Evolutionary conservation across 1,284 basidiomycete species (phyloP).

Genomic region (Psilocybe mexicana): DNA sequence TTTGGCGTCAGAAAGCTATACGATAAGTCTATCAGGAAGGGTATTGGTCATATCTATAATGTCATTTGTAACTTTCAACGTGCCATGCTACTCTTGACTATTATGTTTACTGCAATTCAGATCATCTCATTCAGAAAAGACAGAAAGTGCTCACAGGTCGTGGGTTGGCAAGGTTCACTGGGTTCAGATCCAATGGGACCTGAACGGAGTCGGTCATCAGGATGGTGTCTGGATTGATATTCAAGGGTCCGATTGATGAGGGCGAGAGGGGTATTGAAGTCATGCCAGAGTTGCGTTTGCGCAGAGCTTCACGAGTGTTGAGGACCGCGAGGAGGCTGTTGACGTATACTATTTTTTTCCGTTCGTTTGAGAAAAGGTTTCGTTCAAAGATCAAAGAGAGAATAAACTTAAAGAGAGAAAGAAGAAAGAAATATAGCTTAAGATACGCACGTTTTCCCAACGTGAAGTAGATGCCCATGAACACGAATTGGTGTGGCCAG

Average conservation of each 20-base stretch:
- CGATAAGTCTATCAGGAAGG: no score
- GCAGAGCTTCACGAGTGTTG: slow-evolving; percentile 36
- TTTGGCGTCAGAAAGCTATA: no score
- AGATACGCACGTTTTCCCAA: slow-evolving; percentile 35
- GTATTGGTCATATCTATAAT: no score
- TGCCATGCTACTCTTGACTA: slow-evolving; percentile 8
- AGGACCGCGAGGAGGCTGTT: slow-evolving; percentile 41
- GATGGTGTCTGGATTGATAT: slow-evolving; percentile 10
- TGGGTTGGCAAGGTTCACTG: slow-evolving; percentile 6
- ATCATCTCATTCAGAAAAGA: neutral
- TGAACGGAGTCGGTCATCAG: neutral
- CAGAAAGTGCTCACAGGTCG: neutral
- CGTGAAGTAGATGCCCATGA: slow-evolving; percentile 39
- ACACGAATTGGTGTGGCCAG: slow-evolving; percentile 40
- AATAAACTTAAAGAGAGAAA: neutral
- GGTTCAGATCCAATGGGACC: no score
- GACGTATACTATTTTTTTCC: slow-evolving; percentile 33
- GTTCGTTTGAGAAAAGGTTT: no score
- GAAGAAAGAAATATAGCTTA: neutral
- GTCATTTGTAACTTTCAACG: neutral
- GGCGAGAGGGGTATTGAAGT: slow-evolving; percentile 24
- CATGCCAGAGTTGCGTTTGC: slow-evolving; percentile 21
- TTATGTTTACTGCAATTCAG: neutral
- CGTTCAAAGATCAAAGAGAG: no score
- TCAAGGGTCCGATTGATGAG: slow-evolving; percentile 21